A percentile compares a stretch with the other conserved stretches of the same genome.
Evolutionary conservation across 352 stramenopile genomes (phyloP).

Genomic region (Pythium vanterpoolii): DNA sequence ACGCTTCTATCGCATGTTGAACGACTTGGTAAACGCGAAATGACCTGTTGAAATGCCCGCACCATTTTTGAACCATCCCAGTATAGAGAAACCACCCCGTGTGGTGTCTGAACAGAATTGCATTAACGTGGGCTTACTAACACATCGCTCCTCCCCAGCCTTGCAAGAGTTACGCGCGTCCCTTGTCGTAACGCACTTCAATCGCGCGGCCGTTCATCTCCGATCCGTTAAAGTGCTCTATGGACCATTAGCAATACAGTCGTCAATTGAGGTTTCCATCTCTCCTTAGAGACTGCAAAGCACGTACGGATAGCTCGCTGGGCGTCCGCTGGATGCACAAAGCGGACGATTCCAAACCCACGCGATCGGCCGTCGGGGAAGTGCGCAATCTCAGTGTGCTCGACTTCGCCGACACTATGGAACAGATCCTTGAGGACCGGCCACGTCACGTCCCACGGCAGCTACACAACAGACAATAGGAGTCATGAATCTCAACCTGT

Average conservation of each 20-base stretch:
- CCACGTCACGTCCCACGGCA: conserved; percentile 68
- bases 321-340: conserved; percentile 43
- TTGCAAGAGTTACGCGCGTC: not conserved
- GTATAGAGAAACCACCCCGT: not conserved
- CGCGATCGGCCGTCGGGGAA: conserved; percentile 58
- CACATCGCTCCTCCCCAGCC: too few species aligned
- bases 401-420: conserved; percentile 55
- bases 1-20: conserved; percentile 38
- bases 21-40: conserved; percentile 30
- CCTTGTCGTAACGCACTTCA: conserved; percentile 66
- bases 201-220: conserved; percentile 67
- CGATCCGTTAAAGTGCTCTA: conserved; percentile 60
- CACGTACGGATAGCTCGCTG: conserved; percentile 47
- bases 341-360: conserved; percentile 73
- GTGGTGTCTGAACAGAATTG: too few species aligned
- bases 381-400: conserved; percentile 58
- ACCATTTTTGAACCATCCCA: conserved; percentile 6
- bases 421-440: conserved; percentile 72
- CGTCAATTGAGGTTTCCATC: not conserved
- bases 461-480: conserved; percentile 25
- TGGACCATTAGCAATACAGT: not conserved
- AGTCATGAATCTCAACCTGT: not conserved
- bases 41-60: not conserved
- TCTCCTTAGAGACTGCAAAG: not conserved
- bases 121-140: too few species aligned